These are phyloP conservation scores for Taxillus chinensis DNA, from an alignment of 164 flowering plant species.

Conservation along the genomic window DNA sequence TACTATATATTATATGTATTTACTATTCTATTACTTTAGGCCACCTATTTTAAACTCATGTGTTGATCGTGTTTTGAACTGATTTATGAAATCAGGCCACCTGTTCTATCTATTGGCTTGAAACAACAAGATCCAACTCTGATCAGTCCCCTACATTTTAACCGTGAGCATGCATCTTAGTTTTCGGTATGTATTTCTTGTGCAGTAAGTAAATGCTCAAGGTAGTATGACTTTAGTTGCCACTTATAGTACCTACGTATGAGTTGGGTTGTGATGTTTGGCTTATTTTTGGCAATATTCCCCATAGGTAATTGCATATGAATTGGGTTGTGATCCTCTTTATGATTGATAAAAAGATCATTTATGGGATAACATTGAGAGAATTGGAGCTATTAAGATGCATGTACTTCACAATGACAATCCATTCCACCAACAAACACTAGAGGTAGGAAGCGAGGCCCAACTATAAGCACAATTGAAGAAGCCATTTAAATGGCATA, in stretches of 20 bases:
- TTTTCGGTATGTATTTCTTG: no score
- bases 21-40: no score
- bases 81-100: no score
- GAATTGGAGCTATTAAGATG: conserved; percentile 7
- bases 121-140: no score
- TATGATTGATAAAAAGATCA: conserved; percentile 91
- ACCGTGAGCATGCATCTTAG: no score
- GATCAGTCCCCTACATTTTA: no score
- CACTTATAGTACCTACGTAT: conserved; percentile 80
- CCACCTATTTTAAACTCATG: no score
- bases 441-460: conserved; percentile 24
- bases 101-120: no score
- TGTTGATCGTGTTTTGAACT: no score
- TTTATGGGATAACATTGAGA: conserved; percentile 16
- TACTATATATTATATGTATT: no score
- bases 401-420: conserved; percentile 16
- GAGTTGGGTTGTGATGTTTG: conserved; percentile 72
- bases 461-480: conserved; percentile 23
- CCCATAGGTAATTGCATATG: conserved; percentile 52
- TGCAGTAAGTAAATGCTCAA: conserved; percentile 34
- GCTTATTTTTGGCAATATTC: conserved; percentile 56
- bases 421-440: conserved; percentile 20
- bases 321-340: conserved; percentile 48
- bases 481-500: conserved; percentile 5
- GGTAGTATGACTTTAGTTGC: conserved; percentile 82